Percentiles rank a stretch among this genome's conserved stretches.
Evolutionary conservation across 192 early-diverging fungal genomes (phyloP).

Genomic region (Linnemannia zychae): DNA sequence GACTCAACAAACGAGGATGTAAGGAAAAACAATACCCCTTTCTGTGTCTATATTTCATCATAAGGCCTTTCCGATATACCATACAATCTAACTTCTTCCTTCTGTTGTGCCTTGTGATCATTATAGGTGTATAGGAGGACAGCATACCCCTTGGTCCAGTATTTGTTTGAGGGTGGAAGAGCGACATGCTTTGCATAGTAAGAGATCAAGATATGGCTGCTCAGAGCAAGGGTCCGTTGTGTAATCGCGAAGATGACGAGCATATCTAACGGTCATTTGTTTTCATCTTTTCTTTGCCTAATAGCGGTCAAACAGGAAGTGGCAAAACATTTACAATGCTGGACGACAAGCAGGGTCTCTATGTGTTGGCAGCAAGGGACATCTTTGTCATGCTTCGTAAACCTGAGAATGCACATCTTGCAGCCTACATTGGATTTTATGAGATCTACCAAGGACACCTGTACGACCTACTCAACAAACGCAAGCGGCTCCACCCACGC

Average conservation of each 20-base stretch:
- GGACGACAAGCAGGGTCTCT: conserved; percentile 89
- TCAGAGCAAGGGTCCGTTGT: background rate
- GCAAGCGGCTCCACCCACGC: conserved; percentile 91
- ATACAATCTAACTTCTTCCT: background rate
- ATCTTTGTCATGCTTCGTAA: conserved; percentile 84
- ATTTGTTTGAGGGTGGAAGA: conserved; percentile 95
- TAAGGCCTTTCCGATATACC: background rate
- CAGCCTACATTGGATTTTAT: conserved; percentile 91
- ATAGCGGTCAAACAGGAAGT: conserved; percentile 90
- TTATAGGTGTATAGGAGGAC: conserved; percentile 84
- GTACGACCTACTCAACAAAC: conserved; percentile 91
- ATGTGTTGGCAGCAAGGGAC: conserved; percentile 92
- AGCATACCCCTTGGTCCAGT: conserved; percentile 93
- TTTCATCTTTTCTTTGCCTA: background rate
- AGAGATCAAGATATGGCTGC: conserved; percentile 36
- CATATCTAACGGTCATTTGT: background rate
- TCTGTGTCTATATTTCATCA: background rate
- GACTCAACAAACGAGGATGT: conserved; percentile 83
- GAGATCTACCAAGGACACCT: conserved; percentile 98
- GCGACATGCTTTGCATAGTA: conserved; percentile 99
- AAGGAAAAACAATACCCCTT: conserved; percentile 7
- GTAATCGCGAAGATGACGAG: background rate
- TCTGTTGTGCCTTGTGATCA: background rate
- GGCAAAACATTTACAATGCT: conserved; percentile 99
- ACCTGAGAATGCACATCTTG: conserved; percentile 79